Evolutionary conservation across 768 basidiomycete genomes (phyloP), one percentile per base, ranked within the genome.

Genomic region (Mycena filopes): DNA sequence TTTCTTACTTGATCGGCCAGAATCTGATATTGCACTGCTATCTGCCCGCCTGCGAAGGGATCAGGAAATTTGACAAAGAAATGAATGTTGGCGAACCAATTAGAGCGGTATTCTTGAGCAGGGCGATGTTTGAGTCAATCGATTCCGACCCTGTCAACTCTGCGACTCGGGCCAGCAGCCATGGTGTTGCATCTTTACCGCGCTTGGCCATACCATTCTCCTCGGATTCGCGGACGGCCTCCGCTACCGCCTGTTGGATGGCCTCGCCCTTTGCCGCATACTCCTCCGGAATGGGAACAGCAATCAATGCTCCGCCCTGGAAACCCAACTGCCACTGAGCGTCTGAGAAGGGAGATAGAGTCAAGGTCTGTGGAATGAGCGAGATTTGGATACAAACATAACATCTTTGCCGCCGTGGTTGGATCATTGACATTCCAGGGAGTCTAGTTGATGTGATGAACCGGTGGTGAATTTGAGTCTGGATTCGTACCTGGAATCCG

Each of bases 151-250:
- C 73, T 0, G 92, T 95, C 50, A 99, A 81, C 74, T 97, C 91
- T 18, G 85, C 84, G 2, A 99, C 89, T 31, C 97, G 88, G 46
- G 84, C 82, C 31, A 99, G 81, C 12, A 99, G 81, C 97, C 97
- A 99, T 9, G 98, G 98, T 1, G 98, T 99, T 8, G 87, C 95
- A 64, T 95, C 93, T 71, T 98, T 98, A 3, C 98, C 98, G 20
- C 83, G 81, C 70, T 82, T 87, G 71, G 86, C 91, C 48, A 97
- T 80, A 2, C 96, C 95, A 67, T 90, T 91, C 62, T 86, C 84
- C 66, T 93, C 90, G 5, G 93, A 91, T 78, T 99, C 97, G 16
- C 75, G 74, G 7, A 99, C 85, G 9, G 98, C 98, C 70, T 87
- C 89, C 61, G 96, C 90, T 10, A 98, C 92, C 0, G 89, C 89